A percentile compares a stretch with the other conserved stretches of the same genome.
These are phyloP conservation scores for Penicillium sp. DNA, from an alignment of 2,329 filamentous ascomycete species.

Conservation along the genomic window DNA sequence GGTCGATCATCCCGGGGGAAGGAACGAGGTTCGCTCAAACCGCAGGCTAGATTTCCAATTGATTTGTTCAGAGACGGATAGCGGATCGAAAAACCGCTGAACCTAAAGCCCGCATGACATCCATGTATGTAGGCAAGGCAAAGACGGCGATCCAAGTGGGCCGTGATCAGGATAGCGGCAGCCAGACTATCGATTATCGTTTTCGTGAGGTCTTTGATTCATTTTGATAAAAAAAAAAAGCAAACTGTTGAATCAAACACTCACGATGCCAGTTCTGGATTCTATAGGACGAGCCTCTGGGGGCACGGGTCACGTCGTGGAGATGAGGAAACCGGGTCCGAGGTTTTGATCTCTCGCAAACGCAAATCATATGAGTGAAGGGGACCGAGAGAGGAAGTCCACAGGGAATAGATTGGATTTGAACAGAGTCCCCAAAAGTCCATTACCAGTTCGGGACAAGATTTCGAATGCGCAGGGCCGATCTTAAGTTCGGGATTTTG, in stretches of 20 bases:
- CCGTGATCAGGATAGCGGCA: conserved; percentile 20
- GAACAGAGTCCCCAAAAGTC: conserved; percentile 2
- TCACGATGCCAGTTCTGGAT: neutral
- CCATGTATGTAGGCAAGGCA: conserved; percentile 14
- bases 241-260: conserved; percentile 2
- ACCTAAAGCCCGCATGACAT: conserved; percentile 38
- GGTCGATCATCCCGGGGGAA: conserved; percentile 22
- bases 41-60: conserved; percentile 5
- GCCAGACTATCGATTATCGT: conserved; percentile 1
- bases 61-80: conserved; percentile 29
- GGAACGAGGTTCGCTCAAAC: conserved; percentile 11
- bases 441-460: conserved; percentile 15
- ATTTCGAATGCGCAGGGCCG: conserved; percentile 20
- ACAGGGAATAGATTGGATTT: conserved; percentile 12
- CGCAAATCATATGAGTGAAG: neutral
- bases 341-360: neutral
- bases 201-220: neutral
- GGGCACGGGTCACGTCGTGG: neutral
- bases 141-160: conserved; percentile 22
- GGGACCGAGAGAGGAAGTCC: conserved; percentile 2
- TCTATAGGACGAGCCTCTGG: neutral
- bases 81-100: conserved; percentile 37
- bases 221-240: neutral
- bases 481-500: conserved; percentile 15
- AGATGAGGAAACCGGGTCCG: conserved; percentile 7